Evolutionary conservation across 1,139 yeast genomes (phyloP).

Genomic region (Saccharomycopsis hybrid): DNA sequence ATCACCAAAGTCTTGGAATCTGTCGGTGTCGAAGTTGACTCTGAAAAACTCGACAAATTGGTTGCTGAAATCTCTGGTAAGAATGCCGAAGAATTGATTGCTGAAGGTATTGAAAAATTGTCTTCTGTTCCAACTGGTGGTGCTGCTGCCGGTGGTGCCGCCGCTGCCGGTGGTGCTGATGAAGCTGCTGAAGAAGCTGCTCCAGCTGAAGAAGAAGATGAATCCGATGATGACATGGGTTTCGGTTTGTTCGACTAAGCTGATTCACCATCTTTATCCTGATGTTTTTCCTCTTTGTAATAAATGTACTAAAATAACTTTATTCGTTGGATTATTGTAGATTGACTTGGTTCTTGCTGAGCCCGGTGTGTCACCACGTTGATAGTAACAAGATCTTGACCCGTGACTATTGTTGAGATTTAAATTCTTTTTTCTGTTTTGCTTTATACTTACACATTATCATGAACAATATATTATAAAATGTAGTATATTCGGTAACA

Average conservation of each 20-base stretch:
- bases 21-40: slow-evolving; percentile 95
- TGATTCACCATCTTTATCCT: slow-evolving; percentile 10
- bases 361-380: too few species aligned
- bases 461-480: too few species aligned
- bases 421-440: too few species aligned
- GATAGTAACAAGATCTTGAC: too few species aligned
- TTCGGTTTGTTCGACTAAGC: slow-evolving; percentile 93
- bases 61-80: slow-evolving; percentile 93
- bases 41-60: slow-evolving; percentile 77
- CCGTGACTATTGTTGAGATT: too few species aligned
- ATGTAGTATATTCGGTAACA: too few species aligned
- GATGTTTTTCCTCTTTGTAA: not conserved
- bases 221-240: slow-evolving; percentile 71
- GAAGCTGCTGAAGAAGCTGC: slow-evolving; percentile 68
- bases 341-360: not conserved
- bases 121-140: slow-evolving; percentile 98
- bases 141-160: slow-evolving; percentile 75
- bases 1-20: slow-evolving; percentile 83
- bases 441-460: too few species aligned
- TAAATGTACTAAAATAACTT: slow-evolving; percentile 1
- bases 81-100: slow-evolving; percentile 83
- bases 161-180: slow-evolving; percentile 60
- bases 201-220: slow-evolving; percentile 59
- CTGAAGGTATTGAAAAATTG: slow-evolving; percentile 93
- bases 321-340: not conserved